Conservation (phyloP, 495 filamentous ascomycete species). For the Entonaema liquescens region DNA sequence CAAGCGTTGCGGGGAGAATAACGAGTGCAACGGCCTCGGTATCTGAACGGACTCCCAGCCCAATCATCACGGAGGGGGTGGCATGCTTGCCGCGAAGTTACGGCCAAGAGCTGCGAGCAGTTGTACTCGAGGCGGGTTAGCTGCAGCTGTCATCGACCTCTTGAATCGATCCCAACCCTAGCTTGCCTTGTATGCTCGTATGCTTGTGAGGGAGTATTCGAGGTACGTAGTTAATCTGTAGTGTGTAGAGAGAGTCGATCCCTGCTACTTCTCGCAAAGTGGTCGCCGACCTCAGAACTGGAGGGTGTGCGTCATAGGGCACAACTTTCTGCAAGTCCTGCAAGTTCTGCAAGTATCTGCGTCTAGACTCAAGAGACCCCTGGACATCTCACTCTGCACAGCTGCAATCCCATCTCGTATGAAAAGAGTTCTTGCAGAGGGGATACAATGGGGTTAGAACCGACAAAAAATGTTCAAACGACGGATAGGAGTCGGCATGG, state of each 20-base stretch:
- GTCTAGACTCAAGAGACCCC: slow-evolving; percentile 40
- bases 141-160: slow-evolving; percentile 41
- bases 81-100: slow-evolving; percentile 39
- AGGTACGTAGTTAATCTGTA: slow-evolving; percentile 29
- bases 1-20: slow-evolving; percentile 42
- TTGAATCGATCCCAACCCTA: slow-evolving; percentile 31
- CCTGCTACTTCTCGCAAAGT: slow-evolving; percentile 42
- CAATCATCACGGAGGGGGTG: slow-evolving; percentile 31
- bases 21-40: slow-evolving; percentile 43
- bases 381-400: slow-evolving; percentile 32
- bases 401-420: slow-evolving; percentile 31
- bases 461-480: slow-evolving; percentile 9
- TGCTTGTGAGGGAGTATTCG: slow-evolving; percentile 37
- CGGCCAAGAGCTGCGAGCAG: slow-evolving; percentile 45
- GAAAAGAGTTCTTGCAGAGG: slow-evolving; percentile 23
- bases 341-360: slow-evolving; percentile 38
- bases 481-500: slow-evolving; percentile 17
- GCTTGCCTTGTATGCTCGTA: background rate
- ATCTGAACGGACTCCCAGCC: slow-evolving; percentile 39
- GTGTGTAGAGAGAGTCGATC: slow-evolving; percentile 38
- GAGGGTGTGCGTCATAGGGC: slow-evolving; percentile 45
- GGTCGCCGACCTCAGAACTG: slow-evolving; percentile 42
- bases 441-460: slow-evolving; percentile 20
- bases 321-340: slow-evolving; percentile 20
- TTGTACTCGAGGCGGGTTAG: slow-evolving; percentile 38